phyloP scores from a whole-genome alignment of 2,329 filamentous ascomycete genomes.

The Setomelanomma holmii region DNA sequence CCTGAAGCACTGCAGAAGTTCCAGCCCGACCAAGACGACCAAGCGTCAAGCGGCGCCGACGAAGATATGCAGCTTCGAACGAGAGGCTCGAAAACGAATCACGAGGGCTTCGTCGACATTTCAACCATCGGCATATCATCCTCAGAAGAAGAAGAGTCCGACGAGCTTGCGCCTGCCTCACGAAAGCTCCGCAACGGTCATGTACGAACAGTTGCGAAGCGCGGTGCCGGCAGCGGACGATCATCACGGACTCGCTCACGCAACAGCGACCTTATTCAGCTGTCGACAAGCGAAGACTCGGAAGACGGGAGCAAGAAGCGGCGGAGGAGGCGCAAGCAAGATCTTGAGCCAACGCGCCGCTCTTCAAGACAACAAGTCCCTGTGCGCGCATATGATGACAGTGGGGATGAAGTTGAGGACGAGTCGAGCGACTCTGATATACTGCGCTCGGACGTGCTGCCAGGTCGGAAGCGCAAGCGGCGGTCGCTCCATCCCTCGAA shows the following conservation, averaged over 20 bases:
- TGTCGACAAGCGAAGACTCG: constrained; percentile 31
- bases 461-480: constrained; percentile 49
- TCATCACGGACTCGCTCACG: constrained; percentile 24
- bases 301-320: constrained; percentile 16
- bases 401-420: constrained; percentile 40
- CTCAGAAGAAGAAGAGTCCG: constrained; percentile 31
- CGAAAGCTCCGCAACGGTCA: constrained; percentile 25
- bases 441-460: constrained; percentile 52
- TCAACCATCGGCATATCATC: constrained; percentile 38
- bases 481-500: constrained; percentile 13
- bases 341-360: constrained; percentile 34
- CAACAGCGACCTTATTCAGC: constrained; percentile 15
- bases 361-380: constrained; percentile 30
- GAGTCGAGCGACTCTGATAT: constrained; percentile 39
- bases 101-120: constrained; percentile 38
- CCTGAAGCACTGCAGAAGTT: constrained; percentile 54
- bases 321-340: constrained; percentile 24
- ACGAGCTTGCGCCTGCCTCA: constrained; percentile 9
- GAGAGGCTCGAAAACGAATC: constrained; percentile 17
- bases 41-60: constrained; percentile 17
- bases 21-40: constrained; percentile 33
- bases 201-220: constrained; percentile 10
- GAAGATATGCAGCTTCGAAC: constrained; percentile 36
- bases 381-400: constrained; percentile 22
- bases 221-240: constrained; percentile 9